These are phyloP conservation scores for Cryomyces antarcticus DNA, from an alignment of 495 filamentous ascomycete species.

Conservation along the genomic window DNA sequence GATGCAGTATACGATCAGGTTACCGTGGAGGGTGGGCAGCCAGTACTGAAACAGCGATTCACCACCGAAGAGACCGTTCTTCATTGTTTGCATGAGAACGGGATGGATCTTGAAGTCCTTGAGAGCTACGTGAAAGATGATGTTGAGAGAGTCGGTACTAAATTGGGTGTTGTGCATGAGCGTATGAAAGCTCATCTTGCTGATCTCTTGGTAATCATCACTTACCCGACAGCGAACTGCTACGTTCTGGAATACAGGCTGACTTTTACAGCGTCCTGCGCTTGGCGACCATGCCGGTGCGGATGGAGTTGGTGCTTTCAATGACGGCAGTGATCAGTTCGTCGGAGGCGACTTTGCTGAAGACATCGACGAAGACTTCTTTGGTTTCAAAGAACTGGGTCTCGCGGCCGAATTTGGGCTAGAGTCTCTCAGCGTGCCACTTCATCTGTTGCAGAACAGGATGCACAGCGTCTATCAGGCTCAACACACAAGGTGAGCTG, in stretches of 20 bases:
- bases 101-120: slow-evolving; percentile 58
- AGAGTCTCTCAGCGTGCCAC: slow-evolving; percentile 67
- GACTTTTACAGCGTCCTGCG: slow-evolving; percentile 42
- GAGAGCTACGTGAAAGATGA: slow-evolving; percentile 89
- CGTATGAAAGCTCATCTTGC: slow-evolving; percentile 77
- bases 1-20: slow-evolving; percentile 23
- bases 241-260: neutral
- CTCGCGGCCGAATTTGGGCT: slow-evolving; percentile 77
- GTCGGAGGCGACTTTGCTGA: slow-evolving; percentile 92
- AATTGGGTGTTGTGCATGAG: slow-evolving; percentile 69
- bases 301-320: slow-evolving; percentile 78
- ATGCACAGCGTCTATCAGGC: slow-evolving; percentile 64
- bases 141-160: slow-evolving; percentile 69
- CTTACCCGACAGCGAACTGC: neutral
- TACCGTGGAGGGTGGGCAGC: slow-evolving; percentile 18
- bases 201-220: slow-evolving; percentile 40
- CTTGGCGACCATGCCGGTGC: slow-evolving; percentile 48
- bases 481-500: slow-evolving; percentile 42
- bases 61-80: slow-evolving; percentile 67
- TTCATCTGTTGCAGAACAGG: slow-evolving; percentile 83
- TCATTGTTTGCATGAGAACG: slow-evolving; percentile 65
- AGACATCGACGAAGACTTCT: slow-evolving; percentile 95
- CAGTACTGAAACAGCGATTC: slow-evolving; percentile 41
- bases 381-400: slow-evolving; percentile 90
- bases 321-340: slow-evolving; percentile 94